Conservation (phyloP, 768 basidiomycete genomes). For the Panaeolus cyanescens region DNA sequence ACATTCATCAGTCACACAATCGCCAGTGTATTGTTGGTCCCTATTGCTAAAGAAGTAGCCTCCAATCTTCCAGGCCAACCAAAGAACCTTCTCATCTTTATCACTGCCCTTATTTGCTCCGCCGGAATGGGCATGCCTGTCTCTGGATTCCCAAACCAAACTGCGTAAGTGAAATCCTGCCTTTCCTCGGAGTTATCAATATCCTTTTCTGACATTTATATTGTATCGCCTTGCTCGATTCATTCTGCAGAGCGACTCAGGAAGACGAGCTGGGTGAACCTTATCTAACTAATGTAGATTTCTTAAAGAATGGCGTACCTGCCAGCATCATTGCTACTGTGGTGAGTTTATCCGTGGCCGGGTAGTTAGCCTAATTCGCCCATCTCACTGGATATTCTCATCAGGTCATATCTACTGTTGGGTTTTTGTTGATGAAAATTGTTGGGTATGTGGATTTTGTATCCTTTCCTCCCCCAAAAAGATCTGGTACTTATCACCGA, state of each 20-base stretch:
- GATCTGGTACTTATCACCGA: background rate
- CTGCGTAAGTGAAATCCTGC: slow-evolving; percentile 64
- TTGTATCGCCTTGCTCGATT: slow-evolving; percentile 12
- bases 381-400: background rate
- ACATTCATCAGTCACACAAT: slow-evolving; percentile 98
- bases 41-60: slow-evolving; percentile 92
- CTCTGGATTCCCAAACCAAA: slow-evolving; percentile 98
- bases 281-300: slow-evolving; percentile 85
- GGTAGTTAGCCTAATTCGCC: background rate
- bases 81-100: slow-evolving; percentile 85
- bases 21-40: slow-evolving; percentile 94
- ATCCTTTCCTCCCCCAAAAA: background rate
- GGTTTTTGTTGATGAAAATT: slow-evolving; percentile 73
- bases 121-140: slow-evolving; percentile 99
- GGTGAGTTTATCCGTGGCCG: slow-evolving; percentile 43
- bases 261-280: slow-evolving; percentile 92
- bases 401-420: slow-evolving; percentile 85
- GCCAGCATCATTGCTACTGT: slow-evolving; percentile 89
- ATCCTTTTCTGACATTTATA: slow-evolving; percentile 17
- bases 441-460: slow-evolving; percentile 57
- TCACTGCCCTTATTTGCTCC: slow-evolving; percentile 91
- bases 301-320: slow-evolving; percentile 91
- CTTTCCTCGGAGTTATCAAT: slow-evolving; percentile 9
- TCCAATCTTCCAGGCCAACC: slow-evolving; percentile 70
- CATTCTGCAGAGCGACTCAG: slow-evolving; percentile 70